Evolutionary conservation across 179 eudicot genomes (phyloP), one percentile per base, ranked within the genome.

Genomic region (Spinacia oleracea): DNA sequence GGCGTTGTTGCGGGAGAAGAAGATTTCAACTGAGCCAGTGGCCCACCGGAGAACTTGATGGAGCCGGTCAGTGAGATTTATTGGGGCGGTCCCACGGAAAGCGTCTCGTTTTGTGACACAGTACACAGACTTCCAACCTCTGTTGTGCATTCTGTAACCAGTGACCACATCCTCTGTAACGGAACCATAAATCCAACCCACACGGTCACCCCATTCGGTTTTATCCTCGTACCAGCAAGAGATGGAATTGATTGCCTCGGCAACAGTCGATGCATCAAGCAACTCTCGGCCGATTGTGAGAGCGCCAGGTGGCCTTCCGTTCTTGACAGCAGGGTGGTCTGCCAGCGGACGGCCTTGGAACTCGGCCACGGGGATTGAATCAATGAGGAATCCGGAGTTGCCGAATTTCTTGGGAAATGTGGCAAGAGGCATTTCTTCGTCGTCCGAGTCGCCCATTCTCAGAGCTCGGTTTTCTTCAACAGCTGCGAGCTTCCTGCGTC

Each of bases 21-120:
- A 93, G 2, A 93, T 93, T 81, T 93, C 98, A 12, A 93, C 98
- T 5, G 98, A 93, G 11, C 98, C 98, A 9, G 98, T 93, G 31
- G 98, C 98, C 98, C 98, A 93, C 9, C 98, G 89, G 23, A 93
- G 89, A 53, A 93, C 98, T 82, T 93, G 98, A 72, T 93, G 98
- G 65, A 93, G 97, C 67, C 98, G 77, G 79, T 93, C 98, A 0
- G 97, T 93, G 71, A 93, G 89, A 77, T 92, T 93, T 66, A 93
- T 93, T 0, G 98, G 98, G 29, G 98, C 97, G 0, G 98, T 92
- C 40, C 98, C 98, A 56, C 97, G 92, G 53, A 93, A 93, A 5
- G 98, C 98, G 72, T 93, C 98, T 15, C 92, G 91, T 76, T 91
- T 88, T 16, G 97, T 91, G 31, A 93, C 98, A 79, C 98, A 93